These are phyloP conservation scores for Leishmania mexicana DNA, from an alignment of 208 protist genomes.

Conservation along the genomic window DNA sequence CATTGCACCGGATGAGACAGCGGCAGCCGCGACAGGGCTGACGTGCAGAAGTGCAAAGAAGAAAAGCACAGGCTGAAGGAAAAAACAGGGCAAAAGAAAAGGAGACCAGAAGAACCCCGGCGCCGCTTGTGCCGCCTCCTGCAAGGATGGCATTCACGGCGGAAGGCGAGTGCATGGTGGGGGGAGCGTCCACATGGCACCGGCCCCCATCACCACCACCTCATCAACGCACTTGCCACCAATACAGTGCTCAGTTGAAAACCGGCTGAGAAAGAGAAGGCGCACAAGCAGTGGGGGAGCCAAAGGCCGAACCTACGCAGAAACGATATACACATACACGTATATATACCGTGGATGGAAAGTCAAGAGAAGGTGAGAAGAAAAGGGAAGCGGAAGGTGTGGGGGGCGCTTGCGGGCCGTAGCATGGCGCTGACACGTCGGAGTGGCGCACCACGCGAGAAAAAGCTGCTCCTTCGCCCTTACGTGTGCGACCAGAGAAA, in stretches of 20 bases:
- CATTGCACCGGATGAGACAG: background rate
- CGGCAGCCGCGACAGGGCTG: background rate
- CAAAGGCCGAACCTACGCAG: background rate
- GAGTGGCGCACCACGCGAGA: background rate
- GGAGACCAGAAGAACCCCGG: background rate
- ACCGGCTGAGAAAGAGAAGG: background rate
- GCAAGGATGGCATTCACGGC: background rate
- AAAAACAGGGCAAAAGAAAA: background rate
- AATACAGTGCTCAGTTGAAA: background rate
- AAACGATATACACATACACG: background rate
- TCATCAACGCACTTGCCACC: background rate
- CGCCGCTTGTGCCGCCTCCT: background rate
- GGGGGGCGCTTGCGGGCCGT: background rate
- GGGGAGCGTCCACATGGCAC: background rate
- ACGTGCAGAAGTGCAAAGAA: background rate
- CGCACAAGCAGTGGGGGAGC: background rate
- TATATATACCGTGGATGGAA: background rate
- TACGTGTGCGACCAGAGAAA: background rate
- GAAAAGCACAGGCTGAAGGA: background rate
- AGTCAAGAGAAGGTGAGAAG: conserved; percentile 14
- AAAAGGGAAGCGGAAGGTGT: background rate
- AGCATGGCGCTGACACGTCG: background rate
- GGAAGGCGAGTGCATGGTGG: background rate
- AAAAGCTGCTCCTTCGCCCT: background rate
- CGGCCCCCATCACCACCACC: background rate